Conservation (phyloP, 164 flowering plant species). For the Pachysandra terminalis region DNA sequence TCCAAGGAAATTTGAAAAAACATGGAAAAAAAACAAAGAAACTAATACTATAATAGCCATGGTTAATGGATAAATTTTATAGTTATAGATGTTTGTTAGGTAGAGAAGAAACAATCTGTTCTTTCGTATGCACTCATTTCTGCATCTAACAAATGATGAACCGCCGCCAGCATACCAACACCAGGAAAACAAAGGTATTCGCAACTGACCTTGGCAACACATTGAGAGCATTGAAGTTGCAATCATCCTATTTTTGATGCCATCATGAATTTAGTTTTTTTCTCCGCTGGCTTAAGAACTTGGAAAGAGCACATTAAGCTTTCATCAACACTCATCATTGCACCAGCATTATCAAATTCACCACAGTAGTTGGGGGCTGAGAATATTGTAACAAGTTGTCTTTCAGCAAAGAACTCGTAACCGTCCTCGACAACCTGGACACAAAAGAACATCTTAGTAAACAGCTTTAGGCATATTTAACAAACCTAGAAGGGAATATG, state of each 20-base stretch:
- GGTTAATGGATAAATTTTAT: too few species aligned
- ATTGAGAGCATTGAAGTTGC: background rate
- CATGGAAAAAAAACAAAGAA: too few species aligned
- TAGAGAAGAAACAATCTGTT: too few species aligned
- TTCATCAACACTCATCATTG: constrained; percentile 93
- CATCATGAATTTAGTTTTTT: constrained; percentile 38
- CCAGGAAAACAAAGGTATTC: too few species aligned
- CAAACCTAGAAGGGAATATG: background rate
- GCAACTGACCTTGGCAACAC: constrained; percentile 29
- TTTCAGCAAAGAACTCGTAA: constrained; percentile 80
- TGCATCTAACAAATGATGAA: background rate
- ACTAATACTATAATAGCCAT: too few species aligned
- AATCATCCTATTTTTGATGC: constrained; percentile 29
- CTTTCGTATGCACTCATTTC: background rate
- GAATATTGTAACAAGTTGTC: constrained; percentile 80
- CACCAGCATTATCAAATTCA: constrained; percentile 90
- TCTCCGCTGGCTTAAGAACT: constrained; percentile 73
- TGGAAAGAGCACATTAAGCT: constrained; percentile 87
- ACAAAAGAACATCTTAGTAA: constrained; percentile 8
- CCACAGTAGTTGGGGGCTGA: constrained; percentile 92
- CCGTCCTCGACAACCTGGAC: constrained; percentile 91
- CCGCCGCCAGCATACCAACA: background rate
- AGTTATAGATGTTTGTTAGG: too few species aligned
- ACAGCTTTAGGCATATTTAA: background rate
- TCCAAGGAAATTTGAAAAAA: too few species aligned